A percentile compares a stretch with the other conserved stretches of the same genome.
These are phyloP conservation scores for Calonectria hongkongensis DNA, from an alignment of 2,329 filamentous ascomycete genomes.

Conservation along the genomic window DNA sequence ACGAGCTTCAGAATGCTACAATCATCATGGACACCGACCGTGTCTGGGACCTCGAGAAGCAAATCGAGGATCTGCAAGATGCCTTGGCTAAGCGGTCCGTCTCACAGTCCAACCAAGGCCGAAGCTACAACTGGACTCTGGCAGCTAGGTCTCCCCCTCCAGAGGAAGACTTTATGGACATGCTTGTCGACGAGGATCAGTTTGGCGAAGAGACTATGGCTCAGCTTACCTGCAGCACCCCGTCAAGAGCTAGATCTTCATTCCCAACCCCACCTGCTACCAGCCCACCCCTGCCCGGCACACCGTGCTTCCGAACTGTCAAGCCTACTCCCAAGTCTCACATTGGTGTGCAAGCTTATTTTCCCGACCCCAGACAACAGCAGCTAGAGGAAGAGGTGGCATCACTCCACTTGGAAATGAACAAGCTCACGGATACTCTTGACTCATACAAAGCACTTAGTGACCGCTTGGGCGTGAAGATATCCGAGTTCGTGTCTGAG, in stretches of 20 bases:
- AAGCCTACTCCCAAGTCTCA: slow-evolving; percentile 49
- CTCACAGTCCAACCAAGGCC: slow-evolving; percentile 49
- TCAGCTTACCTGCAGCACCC: slow-evolving; percentile 72
- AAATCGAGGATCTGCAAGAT: slow-evolving; percentile 61
- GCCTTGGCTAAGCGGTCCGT: slow-evolving; percentile 56
- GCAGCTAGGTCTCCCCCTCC: slow-evolving; percentile 68
- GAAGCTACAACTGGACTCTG: slow-evolving; percentile 70
- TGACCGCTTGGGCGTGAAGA: slow-evolving; percentile 59
- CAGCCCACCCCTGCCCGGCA: slow-evolving; percentile 64
- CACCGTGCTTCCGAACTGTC: slow-evolving; percentile 60
- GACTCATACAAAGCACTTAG: slow-evolving; percentile 68
- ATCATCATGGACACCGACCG: slow-evolving; percentile 68
- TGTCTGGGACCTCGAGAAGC: slow-evolving; percentile 64
- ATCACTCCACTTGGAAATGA: slow-evolving; percentile 69
- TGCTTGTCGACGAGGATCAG: slow-evolving; percentile 60
- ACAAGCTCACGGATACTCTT: slow-evolving; percentile 68
- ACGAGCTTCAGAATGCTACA: slow-evolving; percentile 70
- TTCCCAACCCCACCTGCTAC: slow-evolving; percentile 75
- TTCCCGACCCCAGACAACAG: slow-evolving; percentile 66
- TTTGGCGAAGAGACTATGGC: slow-evolving; percentile 72
- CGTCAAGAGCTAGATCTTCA: slow-evolving; percentile 65
- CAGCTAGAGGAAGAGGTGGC: slow-evolving; percentile 67
- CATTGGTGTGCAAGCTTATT: slow-evolving; percentile 62
- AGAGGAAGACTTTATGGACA: slow-evolving; percentile 64
- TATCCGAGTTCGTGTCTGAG: slow-evolving; percentile 53